Evolutionary conservation across 176 grass and related monocot genomes (phyloP).

Genomic region (Miscanthus lutarioriparius): DNA sequence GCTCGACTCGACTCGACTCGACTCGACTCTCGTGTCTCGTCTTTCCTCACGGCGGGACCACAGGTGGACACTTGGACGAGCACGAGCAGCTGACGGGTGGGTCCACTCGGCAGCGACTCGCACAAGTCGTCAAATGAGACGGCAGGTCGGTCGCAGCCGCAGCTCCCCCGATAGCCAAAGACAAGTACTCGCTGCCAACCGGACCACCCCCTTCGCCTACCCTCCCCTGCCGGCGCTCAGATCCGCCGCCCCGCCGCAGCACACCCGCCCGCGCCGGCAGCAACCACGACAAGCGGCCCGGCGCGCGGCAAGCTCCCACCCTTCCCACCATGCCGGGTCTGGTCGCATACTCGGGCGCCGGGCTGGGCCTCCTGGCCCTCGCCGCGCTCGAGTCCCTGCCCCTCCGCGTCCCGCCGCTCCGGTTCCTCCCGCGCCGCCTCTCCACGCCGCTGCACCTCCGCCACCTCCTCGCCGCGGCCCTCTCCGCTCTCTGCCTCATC

Average conservation of each 20-base stretch:
- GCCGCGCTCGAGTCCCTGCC: conserved; percentile 58
- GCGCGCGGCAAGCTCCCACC: background rate
- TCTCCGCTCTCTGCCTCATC: conserved; percentile 57
- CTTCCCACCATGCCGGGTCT: conserved; percentile 66
- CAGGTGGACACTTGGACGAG: too few relatives aligned
- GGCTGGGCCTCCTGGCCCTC: conserved; percentile 68
- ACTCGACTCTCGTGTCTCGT: too few relatives aligned
- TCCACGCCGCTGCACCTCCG: conserved; percentile 45
- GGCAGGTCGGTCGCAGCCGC: background rate
- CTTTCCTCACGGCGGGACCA: background rate
- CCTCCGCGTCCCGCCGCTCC: conserved; percentile 34
- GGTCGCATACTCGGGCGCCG: conserved; percentile 65
- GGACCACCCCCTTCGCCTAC: background rate
- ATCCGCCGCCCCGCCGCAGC: conserved; percentile 23
- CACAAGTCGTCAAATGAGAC: background rate
- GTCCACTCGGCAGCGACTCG: background rate
- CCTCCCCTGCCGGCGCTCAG: conserved; percentile 6
- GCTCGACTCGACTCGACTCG: too few relatives aligned
- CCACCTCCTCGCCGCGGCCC: conserved; percentile 30
- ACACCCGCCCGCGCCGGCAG: background rate
- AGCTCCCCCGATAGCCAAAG: background rate
- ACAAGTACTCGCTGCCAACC: conserved; percentile 13
- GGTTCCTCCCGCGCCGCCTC: conserved; percentile 26
- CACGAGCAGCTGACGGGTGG: background rate
- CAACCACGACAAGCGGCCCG: background rate